Conservation (phyloP, 805 yeast species). For the Metschnikowia bowlesiae region DNA sequence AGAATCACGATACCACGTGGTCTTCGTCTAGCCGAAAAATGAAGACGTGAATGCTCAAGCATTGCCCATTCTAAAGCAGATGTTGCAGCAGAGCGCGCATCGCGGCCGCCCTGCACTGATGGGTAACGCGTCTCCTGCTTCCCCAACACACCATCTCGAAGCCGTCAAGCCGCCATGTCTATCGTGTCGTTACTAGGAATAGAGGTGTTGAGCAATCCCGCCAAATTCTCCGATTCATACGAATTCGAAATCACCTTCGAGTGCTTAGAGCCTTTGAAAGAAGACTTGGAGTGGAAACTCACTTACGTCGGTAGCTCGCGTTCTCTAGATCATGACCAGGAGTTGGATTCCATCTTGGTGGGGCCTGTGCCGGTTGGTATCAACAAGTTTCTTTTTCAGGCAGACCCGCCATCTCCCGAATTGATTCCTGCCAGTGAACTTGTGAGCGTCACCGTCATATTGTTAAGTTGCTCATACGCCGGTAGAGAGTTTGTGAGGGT, state of each 20-base stretch:
- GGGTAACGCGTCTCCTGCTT: constrained; percentile 1
- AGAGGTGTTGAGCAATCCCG: constrained; percentile 91
- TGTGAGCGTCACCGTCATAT: constrained; percentile 90
- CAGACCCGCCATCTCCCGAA: constrained; percentile 96
- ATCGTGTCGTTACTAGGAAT: constrained; percentile 90
- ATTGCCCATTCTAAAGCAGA: neutral
- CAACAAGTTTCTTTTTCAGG: constrained; percentile 85
- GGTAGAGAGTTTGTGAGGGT: constrained; percentile 95
- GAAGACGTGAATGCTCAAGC: neutral
- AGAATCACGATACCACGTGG: too few species aligned
- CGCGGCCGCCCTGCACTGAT: neutral
- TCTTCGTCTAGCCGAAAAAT: too few species aligned
- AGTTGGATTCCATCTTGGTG: constrained; percentile 89
- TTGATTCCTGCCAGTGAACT: constrained; percentile 93
- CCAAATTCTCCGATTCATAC: constrained; percentile 86
- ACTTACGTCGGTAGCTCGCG: constrained; percentile 96
- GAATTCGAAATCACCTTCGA: constrained; percentile 97
- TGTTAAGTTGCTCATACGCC: constrained; percentile 87
- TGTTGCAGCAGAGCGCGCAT: neutral
- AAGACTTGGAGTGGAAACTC: constrained; percentile 94
- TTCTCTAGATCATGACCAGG: constrained; percentile 94
- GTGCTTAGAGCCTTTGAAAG: constrained; percentile 86
- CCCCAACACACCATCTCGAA: neutral
- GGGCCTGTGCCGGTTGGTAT: constrained; percentile 99
- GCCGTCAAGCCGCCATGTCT: constrained; percentile 52